Evolutionary conservation across 2,329 filamentous ascomycete species (phyloP).

Genomic region (Colletotrichum nymphaeae): DNA sequence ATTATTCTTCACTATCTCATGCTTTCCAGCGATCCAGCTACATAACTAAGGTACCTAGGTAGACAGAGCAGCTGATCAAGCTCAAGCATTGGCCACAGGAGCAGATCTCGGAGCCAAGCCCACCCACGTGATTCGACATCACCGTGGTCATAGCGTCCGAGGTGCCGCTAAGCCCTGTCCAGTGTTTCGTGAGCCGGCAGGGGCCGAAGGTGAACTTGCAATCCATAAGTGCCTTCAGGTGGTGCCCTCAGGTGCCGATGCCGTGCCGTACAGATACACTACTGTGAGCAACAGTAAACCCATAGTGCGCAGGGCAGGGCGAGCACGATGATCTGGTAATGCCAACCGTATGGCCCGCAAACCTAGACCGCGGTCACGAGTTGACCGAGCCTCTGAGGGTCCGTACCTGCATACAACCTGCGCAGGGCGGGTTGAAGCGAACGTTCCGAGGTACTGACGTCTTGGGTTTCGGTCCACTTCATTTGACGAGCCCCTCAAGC

Average conservation of each 20-base stretch:
- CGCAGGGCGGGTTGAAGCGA: not conserved
- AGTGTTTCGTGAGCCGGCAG: conserved; percentile 26
- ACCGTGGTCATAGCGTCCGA: conserved; percentile 44
- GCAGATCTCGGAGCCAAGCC: conserved; percentile 5
- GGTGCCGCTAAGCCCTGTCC: conserved; percentile 41
- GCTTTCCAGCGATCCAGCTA: not conserved
- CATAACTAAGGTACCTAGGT: not conserved
- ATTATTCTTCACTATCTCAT: not conserved
- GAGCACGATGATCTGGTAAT: conserved; percentile 12
- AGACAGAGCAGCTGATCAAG: not conserved
- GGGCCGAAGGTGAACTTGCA: conserved; percentile 20
- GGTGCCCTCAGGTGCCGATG: conserved; percentile 19
- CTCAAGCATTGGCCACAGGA: conserved; percentile 1
- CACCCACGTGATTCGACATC: conserved; percentile 38
- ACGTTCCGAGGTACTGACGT: not conserved
- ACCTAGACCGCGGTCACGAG: not conserved
- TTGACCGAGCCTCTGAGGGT: not conserved
- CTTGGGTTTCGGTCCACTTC: not conserved
- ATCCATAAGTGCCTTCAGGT: conserved; percentile 16
- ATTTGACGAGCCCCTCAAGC: not conserved
- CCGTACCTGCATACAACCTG: not conserved
- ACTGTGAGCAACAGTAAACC: not conserved
- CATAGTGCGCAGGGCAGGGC: conserved; percentile 16
- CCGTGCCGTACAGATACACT: not conserved
- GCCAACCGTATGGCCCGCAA: not conserved